Base-by-base conservation (phyloP, 2,329 filamentous ascomycete genomes). In the Penicillium hordei region DNA sequence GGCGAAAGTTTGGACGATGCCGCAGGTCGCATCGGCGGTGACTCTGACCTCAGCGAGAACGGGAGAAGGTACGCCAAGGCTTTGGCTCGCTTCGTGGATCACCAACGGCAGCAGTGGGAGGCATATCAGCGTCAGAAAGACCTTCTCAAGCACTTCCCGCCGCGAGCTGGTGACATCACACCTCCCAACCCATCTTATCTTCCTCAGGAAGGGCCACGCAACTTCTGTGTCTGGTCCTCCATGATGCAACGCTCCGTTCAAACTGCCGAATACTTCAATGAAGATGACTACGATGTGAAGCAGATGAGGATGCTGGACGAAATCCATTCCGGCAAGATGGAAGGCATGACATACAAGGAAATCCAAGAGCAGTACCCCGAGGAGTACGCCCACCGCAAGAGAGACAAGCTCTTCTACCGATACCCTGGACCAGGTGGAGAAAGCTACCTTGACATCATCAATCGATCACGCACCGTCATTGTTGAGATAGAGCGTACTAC, bases 271-370 rank as follows among this genome's bases (percentile, higher is more conserved):
- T 89, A 89, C 73, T 99, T 97, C 73, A 90, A 96, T 65, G 94
- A 97, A 63, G 93, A 97, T 23, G 91, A 96, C 53, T 96, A 93
- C 72, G 94, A 97, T 65, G 88, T 95, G 67, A 99, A 99, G 79
- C 90, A 96, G 66, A 96, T 93, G 91, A 90, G 93, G 69, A 96
- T 96, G 91, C 84, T 99, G 51, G 96, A 99, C 70, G 94, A 99
- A 76, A 85, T 99, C 48, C 95, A 97, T 68, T 89, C 93, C 0
- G 94, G 94, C 15, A 84, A 86, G 49, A 96, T 97, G 78, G 94
- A 99, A 71, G 93, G 94, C 50, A 86, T 97, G 81, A 97, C 94
- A 0, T 97, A 99, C 73, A 85, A 89, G 2, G 90, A 96, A 67
- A 97, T 99, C 66, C 88, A 87, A 55, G 78, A 83, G n/a, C 85